Evolutionary conservation across 768 basidiomycete species (phyloP).

Genomic region (Phaeotremella fagi): DNA sequence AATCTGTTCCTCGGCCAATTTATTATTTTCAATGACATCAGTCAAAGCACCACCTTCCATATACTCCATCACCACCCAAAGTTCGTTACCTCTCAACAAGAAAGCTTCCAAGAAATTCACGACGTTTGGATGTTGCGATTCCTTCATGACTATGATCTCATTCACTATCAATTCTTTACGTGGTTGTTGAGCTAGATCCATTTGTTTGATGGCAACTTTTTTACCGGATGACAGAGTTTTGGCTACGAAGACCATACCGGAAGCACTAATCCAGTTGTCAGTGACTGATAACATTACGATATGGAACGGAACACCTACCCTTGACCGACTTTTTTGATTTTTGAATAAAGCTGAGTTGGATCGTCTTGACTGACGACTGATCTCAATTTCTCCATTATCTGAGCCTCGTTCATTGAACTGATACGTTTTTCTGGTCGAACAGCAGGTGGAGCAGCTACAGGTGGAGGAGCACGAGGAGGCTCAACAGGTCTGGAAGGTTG

Average conservation of each 20-base stretch:
- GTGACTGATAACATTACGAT: background rate
- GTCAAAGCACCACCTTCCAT: slow-evolving; percentile 94
- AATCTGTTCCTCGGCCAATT: slow-evolving; percentile 91
- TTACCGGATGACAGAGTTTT: slow-evolving; percentile 76
- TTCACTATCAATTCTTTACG: slow-evolving; percentile 97
- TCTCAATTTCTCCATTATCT: slow-evolving; percentile 96
- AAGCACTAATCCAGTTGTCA: slow-evolving; percentile 63
- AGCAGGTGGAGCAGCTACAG: slow-evolving; percentile 16
- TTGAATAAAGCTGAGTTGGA: slow-evolving; percentile 82
- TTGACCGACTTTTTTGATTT: slow-evolving; percentile 98
- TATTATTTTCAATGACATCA: slow-evolving; percentile 96
- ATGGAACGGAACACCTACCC: slow-evolving; percentile 59
- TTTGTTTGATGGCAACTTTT: slow-evolving; percentile 97
- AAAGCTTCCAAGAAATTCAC: slow-evolving; percentile 93
- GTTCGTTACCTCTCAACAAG: slow-evolving; percentile 76
- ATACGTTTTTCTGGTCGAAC: slow-evolving; percentile 71
- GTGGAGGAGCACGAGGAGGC: background rate
- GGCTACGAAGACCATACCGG: slow-evolving; percentile 95
- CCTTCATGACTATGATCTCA: slow-evolving; percentile 98
- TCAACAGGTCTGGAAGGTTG: slow-evolving; percentile 6
- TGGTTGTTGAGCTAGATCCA: slow-evolving; percentile 91
- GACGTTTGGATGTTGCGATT: slow-evolving; percentile 93
- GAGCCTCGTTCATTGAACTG: slow-evolving; percentile 92
- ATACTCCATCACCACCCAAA: slow-evolving; percentile 99
- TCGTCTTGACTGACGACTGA: slow-evolving; percentile 81